Evolutionary conservation across 306 rosid species (phyloP).

Genomic region (Comarum palustre): DNA sequence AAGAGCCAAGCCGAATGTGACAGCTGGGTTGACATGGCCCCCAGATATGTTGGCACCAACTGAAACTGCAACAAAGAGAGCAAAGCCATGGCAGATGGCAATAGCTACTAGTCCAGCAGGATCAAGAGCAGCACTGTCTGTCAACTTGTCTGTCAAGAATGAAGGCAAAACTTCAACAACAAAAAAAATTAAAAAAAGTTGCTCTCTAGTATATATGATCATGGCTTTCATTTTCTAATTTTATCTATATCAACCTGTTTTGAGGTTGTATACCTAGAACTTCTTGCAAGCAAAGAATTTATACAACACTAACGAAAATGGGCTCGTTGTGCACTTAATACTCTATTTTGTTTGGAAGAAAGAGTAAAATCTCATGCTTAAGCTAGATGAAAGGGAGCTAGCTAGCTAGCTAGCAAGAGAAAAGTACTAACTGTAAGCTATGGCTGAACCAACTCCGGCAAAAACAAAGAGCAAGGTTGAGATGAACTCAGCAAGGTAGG

Average conservation of each 20-base stretch:
- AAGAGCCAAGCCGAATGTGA: conserved; percentile 86
- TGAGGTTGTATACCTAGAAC: not conserved
- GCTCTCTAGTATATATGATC: not conserved
- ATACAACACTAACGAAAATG: too few species aligned
- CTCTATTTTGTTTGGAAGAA: too few species aligned
- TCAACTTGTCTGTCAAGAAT: conserved; percentile 54
- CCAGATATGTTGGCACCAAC: conserved; percentile 87
- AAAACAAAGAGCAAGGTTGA: conserved; percentile 87
- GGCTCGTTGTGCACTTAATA: too few species aligned
- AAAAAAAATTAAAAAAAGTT: not conserved
- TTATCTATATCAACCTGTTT: not conserved
- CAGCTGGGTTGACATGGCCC: conserved; percentile 95
- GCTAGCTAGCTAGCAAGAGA: too few species aligned
- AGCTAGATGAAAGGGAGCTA: not conserved
- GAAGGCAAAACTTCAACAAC: not conserved
- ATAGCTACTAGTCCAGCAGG: conserved; percentile 73
- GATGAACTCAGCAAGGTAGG: conserved; percentile 87
- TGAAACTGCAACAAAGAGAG: conserved; percentile 83
- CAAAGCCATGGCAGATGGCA: conserved; percentile 83
- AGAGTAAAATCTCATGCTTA: too few species aligned
- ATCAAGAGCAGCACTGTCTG: conserved; percentile 74
- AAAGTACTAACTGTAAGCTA: conserved; percentile 60
- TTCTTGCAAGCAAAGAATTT: too few species aligned
- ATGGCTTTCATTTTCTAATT: not conserved
- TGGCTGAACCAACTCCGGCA: conserved; percentile 86